Percentiles rank a stretch among this genome's conserved stretches.
Conservation (phyloP, 2,329 filamentous ascomycete genomes). For the Camptophora hylomeconis region DNA sequence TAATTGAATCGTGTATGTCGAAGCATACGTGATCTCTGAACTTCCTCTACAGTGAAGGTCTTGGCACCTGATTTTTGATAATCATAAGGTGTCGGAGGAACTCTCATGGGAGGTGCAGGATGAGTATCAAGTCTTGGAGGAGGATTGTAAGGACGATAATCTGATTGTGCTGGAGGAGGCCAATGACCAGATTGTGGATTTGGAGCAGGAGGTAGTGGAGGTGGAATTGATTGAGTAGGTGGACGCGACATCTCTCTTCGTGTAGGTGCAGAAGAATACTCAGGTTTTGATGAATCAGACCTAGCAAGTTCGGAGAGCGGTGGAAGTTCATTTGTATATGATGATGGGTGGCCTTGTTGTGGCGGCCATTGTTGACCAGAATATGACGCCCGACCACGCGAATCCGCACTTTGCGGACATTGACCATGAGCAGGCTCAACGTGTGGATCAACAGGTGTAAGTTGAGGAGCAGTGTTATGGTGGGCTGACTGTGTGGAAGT, state of each 20-base stretch:
- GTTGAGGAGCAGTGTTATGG: slow-evolving; percentile 1
- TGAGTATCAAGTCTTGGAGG: slow-evolving; percentile 1
- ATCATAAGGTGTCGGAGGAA: slow-evolving; percentile 8
- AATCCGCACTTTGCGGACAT: no score
- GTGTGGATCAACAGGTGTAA: no score
- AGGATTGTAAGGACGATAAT: slow-evolving; percentile 3
- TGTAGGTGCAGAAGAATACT: slow-evolving; percentile 5
- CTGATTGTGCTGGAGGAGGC: slow-evolving; percentile 2
- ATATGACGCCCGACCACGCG: slow-evolving; percentile 11
- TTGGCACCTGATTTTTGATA: slow-evolving; percentile 8
- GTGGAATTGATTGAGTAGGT: slow-evolving; percentile 8
- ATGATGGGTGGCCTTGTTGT: slow-evolving; percentile 6
- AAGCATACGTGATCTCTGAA: slow-evolving; percentile 86
- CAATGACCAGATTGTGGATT: slow-evolving; percentile 1
- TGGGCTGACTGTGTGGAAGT: neutral
- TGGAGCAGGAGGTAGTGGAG: slow-evolving; percentile 3
- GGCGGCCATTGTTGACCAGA: slow-evolving; percentile 11
- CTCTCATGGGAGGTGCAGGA: slow-evolving; percentile 4
- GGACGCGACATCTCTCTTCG: slow-evolving; percentile 12
- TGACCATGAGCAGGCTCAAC: no score
- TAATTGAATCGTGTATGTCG: slow-evolving; percentile 65
- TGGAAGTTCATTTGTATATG: slow-evolving; percentile 14
- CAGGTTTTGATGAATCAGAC: slow-evolving; percentile 9
- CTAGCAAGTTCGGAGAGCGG: slow-evolving; percentile 13
- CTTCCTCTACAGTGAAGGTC: slow-evolving; percentile 29